phyloP scores from a whole-genome alignment of 202 grass and related monocot species.

The Digitaria exilis region DNA sequence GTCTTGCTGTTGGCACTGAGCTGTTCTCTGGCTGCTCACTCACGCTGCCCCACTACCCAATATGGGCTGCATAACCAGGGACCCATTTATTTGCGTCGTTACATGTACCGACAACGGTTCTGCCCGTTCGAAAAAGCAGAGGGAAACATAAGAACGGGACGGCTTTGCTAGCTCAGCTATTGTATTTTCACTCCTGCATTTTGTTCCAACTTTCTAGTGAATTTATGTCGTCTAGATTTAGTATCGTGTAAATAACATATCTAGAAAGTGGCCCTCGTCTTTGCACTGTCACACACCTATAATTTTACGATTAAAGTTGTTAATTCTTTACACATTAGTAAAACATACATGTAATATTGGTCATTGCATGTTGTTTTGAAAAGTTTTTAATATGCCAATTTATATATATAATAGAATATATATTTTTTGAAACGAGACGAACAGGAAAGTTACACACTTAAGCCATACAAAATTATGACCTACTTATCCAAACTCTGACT shows the following conservation, averaged over 20 bases:
- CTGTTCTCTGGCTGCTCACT: constrained; percentile 30
- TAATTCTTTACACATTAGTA: too few species aligned
- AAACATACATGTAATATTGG: too few species aligned
- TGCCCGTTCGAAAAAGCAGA: neutral
- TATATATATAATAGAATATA: too few species aligned
- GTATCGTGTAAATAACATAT: too few species aligned
- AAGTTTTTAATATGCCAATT: too few species aligned
- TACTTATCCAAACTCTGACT: neutral
- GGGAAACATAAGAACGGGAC: neutral
- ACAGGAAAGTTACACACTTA: neutral
- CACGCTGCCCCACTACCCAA: constrained; percentile 44
- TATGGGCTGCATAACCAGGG: constrained; percentile 37
- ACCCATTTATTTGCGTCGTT: neutral
- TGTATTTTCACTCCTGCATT: too few species aligned
- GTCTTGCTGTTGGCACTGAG: constrained; percentile 50
- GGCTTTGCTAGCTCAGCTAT: neutral
- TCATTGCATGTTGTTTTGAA: too few species aligned
- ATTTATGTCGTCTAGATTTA: neutral
- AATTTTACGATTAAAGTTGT: too few species aligned
- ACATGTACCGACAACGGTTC: constrained; percentile 32
- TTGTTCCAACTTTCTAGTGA: neutral
- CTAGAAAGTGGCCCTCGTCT: neutral
- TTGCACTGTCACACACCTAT: too few species aligned
- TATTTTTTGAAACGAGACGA: too few species aligned
- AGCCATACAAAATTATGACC: neutral